Evolutionary conservation across 768 basidiomycete species (phyloP).

Genomic region (Thelephora aurantiotincta): DNA sequence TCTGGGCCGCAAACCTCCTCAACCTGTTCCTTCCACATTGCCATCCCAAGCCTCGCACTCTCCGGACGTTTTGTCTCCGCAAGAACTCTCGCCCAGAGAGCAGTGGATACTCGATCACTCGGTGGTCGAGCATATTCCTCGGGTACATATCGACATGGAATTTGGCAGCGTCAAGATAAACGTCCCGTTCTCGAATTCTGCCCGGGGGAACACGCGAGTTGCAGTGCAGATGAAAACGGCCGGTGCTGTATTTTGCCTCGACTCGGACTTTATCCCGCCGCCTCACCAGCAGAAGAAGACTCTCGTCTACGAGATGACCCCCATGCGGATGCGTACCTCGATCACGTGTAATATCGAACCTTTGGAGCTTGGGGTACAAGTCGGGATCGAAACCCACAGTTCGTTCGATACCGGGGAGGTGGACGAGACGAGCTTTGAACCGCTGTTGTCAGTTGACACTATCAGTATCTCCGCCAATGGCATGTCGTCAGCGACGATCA

Average conservation of each 20-base stretch:
- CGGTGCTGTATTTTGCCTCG: neutral
- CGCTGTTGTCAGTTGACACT: constrained; percentile 42
- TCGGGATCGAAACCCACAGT: neutral
- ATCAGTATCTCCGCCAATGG: constrained; percentile 33
- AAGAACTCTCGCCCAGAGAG: too few relatives aligned
- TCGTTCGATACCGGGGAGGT: neutral
- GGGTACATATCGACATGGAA: neutral
- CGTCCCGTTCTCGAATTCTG: neutral
- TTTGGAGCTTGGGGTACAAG: neutral
- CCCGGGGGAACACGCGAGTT: neutral
- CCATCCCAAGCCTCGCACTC: neutral
- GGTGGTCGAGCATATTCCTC: neutral
- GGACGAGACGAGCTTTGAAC: constrained; percentile 3
- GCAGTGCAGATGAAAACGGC: neutral
- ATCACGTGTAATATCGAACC: neutral
- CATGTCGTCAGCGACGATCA: constrained; percentile 32
- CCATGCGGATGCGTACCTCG: neutral
- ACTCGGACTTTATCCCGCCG: neutral
- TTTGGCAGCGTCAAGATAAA: neutral
- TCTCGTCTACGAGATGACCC: neutral
- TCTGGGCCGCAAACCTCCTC: neutral
- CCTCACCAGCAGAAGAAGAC: neutral
- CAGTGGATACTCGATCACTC: too few relatives aligned
- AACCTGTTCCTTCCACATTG: neutral
- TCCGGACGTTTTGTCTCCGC: neutral